phyloP scores from a whole-genome alignment of 2,329 filamentous ascomycete genomes.

The Cordyceps farinosa region DNA sequence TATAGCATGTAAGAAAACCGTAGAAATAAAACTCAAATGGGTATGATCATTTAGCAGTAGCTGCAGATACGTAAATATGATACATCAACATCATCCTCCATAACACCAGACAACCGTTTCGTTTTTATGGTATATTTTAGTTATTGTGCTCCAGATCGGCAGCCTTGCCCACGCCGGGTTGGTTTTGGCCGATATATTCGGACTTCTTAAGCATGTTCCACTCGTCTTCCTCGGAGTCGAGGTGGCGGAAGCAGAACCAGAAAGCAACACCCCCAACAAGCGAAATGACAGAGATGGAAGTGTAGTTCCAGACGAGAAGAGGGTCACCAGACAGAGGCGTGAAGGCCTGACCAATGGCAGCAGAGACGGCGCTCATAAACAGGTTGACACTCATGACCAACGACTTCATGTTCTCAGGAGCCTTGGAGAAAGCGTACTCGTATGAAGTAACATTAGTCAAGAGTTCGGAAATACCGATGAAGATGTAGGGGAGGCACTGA shows the following conservation, averaged over 20 bases:
- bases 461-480: conserved; percentile 51
- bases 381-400: conserved; percentile 68
- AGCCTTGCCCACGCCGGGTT: conserved; percentile 33
- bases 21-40: conserved; percentile 8
- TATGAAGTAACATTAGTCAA: conserved; percentile 58
- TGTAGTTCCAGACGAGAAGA: conserved; percentile 70
- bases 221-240: conserved; percentile 65
- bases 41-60: conserved; percentile 11
- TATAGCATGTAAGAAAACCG: background rate
- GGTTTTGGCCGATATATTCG: conserved; percentile 38
- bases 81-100: conserved; percentile 13
- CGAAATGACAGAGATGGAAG: conserved; percentile 57
- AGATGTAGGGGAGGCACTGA: conserved; percentile 49
- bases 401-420: conserved; percentile 75
- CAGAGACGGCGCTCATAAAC: conserved; percentile 66
- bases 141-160: conserved; percentile 11
- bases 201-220: conserved; percentile 59
- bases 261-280: conserved; percentile 61
- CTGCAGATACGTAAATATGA: conserved; percentile 6
- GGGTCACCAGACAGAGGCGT: conserved; percentile 60
- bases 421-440: conserved; percentile 75
- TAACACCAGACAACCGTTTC: background rate
- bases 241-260: conserved; percentile 63
- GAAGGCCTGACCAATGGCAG: conserved; percentile 68
- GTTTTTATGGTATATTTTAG: background rate